phyloP scores from a whole-genome alignment of 768 basidiomycete genomes.

The Tulasnella sp. region DNA sequence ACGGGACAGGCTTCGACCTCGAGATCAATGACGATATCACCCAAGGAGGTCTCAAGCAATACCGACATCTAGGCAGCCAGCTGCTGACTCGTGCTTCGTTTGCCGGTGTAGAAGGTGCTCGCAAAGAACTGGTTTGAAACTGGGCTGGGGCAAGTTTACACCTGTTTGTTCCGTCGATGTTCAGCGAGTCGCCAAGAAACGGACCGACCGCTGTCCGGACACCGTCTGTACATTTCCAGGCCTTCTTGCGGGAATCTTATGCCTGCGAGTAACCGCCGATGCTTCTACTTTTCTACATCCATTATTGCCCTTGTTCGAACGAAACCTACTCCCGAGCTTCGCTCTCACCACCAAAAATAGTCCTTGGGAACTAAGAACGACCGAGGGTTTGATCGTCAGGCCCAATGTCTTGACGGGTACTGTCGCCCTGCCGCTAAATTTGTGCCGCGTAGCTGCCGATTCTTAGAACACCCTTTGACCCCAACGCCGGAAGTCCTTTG shows the following conservation, averaged over 20 bases:
- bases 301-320: neutral
- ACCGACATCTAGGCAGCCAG: slow-evolving; percentile 67
- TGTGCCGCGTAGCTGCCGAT: neutral
- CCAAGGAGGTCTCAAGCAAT: slow-evolving; percentile 92
- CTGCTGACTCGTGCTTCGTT: neutral
- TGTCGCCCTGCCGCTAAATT: neutral
- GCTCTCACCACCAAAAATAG: neutral
- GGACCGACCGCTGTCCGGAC: neutral
- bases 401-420: neutral
- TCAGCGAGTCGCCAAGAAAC: neutral
- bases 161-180: neutral
- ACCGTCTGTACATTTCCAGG: neutral
- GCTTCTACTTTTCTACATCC: neutral
- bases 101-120: neutral
- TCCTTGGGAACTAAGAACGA: neutral
- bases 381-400: neutral
- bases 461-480: neutral
- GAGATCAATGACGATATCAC: slow-evolving; percentile 94
- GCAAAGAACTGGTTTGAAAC: neutral
- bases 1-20: slow-evolving; percentile 87
- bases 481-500: neutral
- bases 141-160: neutral
- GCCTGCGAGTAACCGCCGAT: neutral
- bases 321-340: neutral
- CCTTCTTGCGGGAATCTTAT: neutral